A percentile compares a stretch with the other conserved stretches of the same genome.
Conservation (phyloP, 331 rosid species). For the Quercus tomentella region DNA sequence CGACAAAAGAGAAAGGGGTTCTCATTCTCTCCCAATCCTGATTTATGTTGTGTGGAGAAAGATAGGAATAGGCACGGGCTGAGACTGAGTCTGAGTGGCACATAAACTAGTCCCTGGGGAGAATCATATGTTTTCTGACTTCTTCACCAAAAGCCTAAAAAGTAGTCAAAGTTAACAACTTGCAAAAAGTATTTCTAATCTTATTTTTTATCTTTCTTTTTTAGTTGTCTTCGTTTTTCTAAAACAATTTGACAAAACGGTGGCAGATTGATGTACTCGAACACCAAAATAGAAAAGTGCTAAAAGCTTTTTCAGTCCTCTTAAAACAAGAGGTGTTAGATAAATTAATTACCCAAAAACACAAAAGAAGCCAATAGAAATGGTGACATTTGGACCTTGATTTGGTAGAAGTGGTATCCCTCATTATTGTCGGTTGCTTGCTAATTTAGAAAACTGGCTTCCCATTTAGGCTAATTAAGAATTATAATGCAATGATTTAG, state of each 20-base stretch:
- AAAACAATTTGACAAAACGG: neutral
- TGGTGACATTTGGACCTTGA: neutral
- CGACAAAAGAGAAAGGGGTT: conserved; percentile 10
- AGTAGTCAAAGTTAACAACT: conserved; percentile 44
- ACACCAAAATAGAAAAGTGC: neutral
- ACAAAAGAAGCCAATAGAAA: no score
- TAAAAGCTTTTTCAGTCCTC: neutral
- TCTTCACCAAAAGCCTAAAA: conserved; percentile 25
- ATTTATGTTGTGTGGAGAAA: neutral
- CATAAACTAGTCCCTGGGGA: neutral
- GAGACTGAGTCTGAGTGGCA: neutral
- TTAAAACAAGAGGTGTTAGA: neutral
- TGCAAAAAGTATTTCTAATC: neutral
- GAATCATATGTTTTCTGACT: conserved; percentile 24
- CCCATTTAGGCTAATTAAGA: neutral
- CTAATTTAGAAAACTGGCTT: neutral
- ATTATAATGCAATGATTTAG: no score
- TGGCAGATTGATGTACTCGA: neutral
- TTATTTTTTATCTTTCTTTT: neutral
- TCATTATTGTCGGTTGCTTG: neutral
- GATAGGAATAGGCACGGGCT: neutral
- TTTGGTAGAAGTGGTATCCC: neutral
- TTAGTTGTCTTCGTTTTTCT: neutral
- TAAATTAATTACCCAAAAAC: no score
- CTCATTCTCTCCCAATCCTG: neutral